Base-by-base conservation (phyloP, 805 yeast species). In the Hanseniaspora singularis region DNA sequence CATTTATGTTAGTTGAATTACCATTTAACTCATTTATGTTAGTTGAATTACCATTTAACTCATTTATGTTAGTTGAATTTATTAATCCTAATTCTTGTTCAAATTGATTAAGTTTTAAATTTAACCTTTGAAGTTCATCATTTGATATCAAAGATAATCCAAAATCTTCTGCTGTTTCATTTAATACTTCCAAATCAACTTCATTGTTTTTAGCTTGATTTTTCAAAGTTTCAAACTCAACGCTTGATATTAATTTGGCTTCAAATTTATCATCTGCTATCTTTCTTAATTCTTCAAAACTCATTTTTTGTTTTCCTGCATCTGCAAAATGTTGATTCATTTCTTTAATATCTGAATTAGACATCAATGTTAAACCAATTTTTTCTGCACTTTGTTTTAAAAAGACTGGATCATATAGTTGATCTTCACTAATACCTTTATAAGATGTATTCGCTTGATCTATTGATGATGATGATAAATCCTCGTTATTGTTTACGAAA, bases 271-370 rank as follows among this genome's bases (percentile, higher is more conserved):
- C 20, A 12, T 24, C 27, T 8, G 32, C 48, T 22, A 37, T 15
- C 14, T 31, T 14, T 24, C 24, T 14, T 6, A 44, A 26, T 15
- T 44, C 48, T 37, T 30, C 20, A n/a, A 32, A 31, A 9, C 18
- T 3, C 55, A 51, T 18, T 38, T 36, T 24, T 51, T 50, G 40
- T 60, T 59, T 9, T 51, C 60, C 7, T 40, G 49, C 27, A 46
- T 47, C 15, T 58, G 57, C 18, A 64, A 49, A 42, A 59, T 51
- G 16, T 54, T 54, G 16, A 58, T 51, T 5, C 65, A 64, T 45
- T 53, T 58, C 8, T 40, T 46, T 9, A 46, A 27, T 4, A 9
- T 45, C 49, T 32, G 24, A 33, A 32, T 8, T 14, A 14, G 42
- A 26, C 11, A 45, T 32, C 2, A 45, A 33, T 32, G 19, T 30